phyloP scores from a whole-genome alignment of 345 rosid genomes.

The Syzygium oleosum region DNA sequence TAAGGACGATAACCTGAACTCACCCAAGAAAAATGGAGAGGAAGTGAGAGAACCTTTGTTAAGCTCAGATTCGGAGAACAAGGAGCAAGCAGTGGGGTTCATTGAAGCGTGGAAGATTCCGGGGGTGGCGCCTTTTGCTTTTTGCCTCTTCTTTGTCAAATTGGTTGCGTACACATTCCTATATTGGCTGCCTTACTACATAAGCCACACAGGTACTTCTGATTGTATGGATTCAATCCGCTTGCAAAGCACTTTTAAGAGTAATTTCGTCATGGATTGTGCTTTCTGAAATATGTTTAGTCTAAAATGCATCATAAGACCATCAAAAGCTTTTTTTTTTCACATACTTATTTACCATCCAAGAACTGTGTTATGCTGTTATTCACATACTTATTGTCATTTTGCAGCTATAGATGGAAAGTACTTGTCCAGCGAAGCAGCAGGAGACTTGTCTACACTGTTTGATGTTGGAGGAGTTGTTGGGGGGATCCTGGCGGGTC shows the following conservation, averaged over 20 bases:
- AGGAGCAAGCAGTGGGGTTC: constrained; percentile 70
- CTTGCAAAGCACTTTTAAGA: background rate
- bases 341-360: background rate
- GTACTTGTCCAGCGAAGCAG: constrained; percentile 57
- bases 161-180: constrained; percentile 94
- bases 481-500: constrained; percentile 92
- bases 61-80: constrained; percentile 20
- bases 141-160: constrained; percentile 88
- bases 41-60: constrained; percentile 33
- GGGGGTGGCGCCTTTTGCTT: constrained; percentile 87
- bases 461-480: constrained; percentile 93
- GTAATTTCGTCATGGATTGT: background rate
- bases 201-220: constrained; percentile 71
- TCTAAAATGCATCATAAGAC: background rate
- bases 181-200: constrained; percentile 96
- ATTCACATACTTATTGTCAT: background rate
- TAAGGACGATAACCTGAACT: constrained; percentile 36
- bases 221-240: background rate
- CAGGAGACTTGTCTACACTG: constrained; percentile 86
- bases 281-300: background rate
- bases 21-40: constrained; percentile 31
- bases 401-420: constrained; percentile 73
- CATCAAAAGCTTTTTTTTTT: background rate
- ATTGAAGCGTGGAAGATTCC: constrained; percentile 91
- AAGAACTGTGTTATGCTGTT: background rate